Conservation (phyloP, 2,329 filamentous ascomycete species). For the Aspergillus ustus region DNA sequence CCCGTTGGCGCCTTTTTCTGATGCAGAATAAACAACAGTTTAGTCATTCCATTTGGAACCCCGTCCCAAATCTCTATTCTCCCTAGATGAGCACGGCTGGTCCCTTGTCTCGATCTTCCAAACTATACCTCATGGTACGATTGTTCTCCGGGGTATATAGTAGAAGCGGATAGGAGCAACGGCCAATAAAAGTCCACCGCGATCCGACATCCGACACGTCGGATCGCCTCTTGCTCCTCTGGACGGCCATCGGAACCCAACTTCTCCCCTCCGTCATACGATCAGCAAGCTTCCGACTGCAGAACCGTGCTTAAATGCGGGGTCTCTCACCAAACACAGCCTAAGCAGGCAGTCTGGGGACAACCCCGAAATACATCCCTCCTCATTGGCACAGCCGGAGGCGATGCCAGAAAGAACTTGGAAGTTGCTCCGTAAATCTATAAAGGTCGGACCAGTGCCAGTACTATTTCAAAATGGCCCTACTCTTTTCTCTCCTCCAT, state of each 20-base stretch:
- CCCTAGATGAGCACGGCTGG: too few species aligned
- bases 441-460: background rate
- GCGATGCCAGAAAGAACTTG: background rate
- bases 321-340: conserved; percentile 12
- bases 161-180: background rate
- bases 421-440: background rate
- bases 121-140: too few species aligned
- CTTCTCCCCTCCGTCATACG: conserved; percentile 7
- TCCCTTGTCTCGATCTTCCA: too few species aligned
- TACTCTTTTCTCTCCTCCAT: background rate
- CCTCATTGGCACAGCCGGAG: background rate
- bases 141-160: background rate
- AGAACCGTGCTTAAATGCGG: conserved; percentile 16
- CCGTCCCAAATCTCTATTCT: too few species aligned
- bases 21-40: too few species aligned
- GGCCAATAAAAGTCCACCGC: background rate
- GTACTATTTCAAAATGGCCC: background rate
- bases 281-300: conserved; percentile 15
- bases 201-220: conserved; percentile 4
- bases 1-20: too few species aligned
- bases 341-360: conserved; percentile 6
- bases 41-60: too few species aligned
- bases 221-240: conserved; percentile 2
- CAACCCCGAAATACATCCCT: conserved; percentile 1
- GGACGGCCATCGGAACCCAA: background rate